phyloP scores from a whole-genome alignment of 306 rosid genomes.

The Phaseolus lunatus region DNA sequence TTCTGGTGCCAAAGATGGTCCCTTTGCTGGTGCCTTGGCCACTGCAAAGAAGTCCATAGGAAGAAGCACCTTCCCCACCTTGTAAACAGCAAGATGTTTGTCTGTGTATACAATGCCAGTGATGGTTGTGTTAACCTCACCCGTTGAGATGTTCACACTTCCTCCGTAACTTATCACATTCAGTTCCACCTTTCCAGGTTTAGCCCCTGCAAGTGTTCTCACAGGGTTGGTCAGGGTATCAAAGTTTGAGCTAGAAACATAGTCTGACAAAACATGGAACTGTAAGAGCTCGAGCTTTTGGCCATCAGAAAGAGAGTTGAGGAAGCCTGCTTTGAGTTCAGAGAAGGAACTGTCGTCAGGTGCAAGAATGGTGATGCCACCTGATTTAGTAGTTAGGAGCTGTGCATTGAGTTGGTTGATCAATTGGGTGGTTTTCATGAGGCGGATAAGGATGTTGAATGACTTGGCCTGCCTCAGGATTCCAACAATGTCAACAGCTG shows the following conservation, averaged over 20 bases:
- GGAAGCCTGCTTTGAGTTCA: slow-evolving; percentile 67
- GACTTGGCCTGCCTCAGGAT: slow-evolving; percentile 63
- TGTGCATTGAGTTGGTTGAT: slow-evolving; percentile 65
- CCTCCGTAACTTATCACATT: slow-evolving; percentile 68
- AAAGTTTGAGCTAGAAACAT: slow-evolving; percentile 62
- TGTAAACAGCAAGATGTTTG: slow-evolving; percentile 68
- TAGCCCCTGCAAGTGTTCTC: slow-evolving; percentile 70
- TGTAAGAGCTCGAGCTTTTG: slow-evolving; percentile 59
- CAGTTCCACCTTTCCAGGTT: slow-evolving; percentile 56
- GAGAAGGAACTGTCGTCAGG: slow-evolving; percentile 65
- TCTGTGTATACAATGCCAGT: slow-evolving; percentile 65
- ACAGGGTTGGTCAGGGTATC: slow-evolving; percentile 72
- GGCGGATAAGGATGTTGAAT: slow-evolving; percentile 59
- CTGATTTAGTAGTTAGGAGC: slow-evolving; percentile 54
- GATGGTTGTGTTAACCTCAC: slow-evolving; percentile 70
- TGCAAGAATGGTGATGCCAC: slow-evolving; percentile 65
- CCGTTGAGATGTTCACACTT: slow-evolving; percentile 64
- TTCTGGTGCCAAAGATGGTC: slow-evolving; percentile 47
- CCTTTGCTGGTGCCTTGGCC: slow-evolving; percentile 53
- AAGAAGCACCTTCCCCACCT: slow-evolving; percentile 65
- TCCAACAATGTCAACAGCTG: slow-evolving; percentile 55
- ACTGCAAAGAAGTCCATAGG: slow-evolving; percentile 59
- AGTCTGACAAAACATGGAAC: slow-evolving; percentile 58
- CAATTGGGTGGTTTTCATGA: slow-evolving; percentile 69
- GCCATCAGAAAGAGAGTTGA: slow-evolving; percentile 59